Evolutionary conservation across 371 early-diverging fungal genomes (phyloP).

Genomic region (Mucor plumbeus): DNA sequence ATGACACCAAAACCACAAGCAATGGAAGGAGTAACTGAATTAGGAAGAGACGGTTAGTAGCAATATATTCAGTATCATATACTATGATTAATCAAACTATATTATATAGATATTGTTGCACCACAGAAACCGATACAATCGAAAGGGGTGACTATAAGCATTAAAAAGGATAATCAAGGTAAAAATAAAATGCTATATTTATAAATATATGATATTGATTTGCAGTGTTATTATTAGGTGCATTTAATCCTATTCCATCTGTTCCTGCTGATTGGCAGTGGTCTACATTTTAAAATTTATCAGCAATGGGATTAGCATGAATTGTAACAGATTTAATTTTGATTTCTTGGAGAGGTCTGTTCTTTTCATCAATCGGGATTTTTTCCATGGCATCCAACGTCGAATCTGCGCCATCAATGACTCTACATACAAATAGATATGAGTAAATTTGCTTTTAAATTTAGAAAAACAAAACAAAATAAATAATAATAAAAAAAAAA

Average conservation of each 20-base stretch:
- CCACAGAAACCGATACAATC: constrained; percentile 25
- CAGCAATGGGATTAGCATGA: constrained; percentile 97
- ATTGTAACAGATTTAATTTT: constrained; percentile 82
- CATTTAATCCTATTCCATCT: constrained; percentile 33
- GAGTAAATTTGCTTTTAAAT: background rate
- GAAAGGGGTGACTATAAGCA: constrained; percentile 31
- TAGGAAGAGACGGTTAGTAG: constrained; percentile 52
- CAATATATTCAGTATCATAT: background rate
- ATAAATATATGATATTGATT: background rate
- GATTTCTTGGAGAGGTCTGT: constrained; percentile 84
- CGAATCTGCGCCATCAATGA: constrained; percentile 89
- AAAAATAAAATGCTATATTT: background rate
- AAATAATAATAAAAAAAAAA: no score
- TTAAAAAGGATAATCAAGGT: constrained; percentile 29
- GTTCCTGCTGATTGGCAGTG: constrained; percentile 44
- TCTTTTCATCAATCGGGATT: constrained; percentile 84
- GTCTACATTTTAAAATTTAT: constrained; percentile 51
- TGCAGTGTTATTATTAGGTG: constrained; percentile 1
- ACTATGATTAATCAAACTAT: background rate
- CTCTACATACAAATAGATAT: constrained; percentile 46
- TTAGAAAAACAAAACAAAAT: no score
- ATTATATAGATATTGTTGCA: constrained; percentile 44
- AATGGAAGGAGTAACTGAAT: constrained; percentile 56
- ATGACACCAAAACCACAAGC: constrained; percentile 57
- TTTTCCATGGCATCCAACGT: constrained; percentile 88